These are phyloP conservation scores for Trypanosoma platydactyli DNA, from an alignment of 208 protist genomes.

Conservation along the genomic window DNA sequence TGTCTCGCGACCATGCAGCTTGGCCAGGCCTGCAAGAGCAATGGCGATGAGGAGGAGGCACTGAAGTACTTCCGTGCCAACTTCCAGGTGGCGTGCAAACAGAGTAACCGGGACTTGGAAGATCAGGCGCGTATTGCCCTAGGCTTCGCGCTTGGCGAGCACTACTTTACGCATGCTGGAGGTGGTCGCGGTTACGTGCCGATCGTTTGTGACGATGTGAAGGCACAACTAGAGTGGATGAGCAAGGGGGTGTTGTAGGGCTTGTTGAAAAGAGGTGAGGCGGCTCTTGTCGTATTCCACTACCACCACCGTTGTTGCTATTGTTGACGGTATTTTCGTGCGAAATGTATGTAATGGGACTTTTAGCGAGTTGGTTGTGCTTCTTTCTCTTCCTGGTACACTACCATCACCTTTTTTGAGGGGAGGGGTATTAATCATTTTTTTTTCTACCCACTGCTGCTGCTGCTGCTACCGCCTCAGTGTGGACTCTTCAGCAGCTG, in stretches of 20 bases:
- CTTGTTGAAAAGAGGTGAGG: neutral
- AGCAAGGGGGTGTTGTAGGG: constrained; percentile 71
- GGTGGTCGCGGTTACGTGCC: constrained; percentile 72
- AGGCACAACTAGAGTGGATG: constrained; percentile 85
- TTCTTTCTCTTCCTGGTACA: neutral
- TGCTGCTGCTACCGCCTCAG: no score
- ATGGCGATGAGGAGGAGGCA: constrained; percentile 52
- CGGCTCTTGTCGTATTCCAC: neutral
- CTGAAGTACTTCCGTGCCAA: constrained; percentile 74
- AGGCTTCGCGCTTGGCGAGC: constrained; percentile 78
- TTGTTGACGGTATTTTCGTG: neutral
- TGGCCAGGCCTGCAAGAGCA: constrained; percentile 63
- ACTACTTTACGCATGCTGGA: constrained; percentile 74
- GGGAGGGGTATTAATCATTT: no score
- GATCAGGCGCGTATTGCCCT: constrained; percentile 79
- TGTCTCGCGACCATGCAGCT: constrained; percentile 83
- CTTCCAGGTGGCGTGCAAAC: constrained; percentile 63
- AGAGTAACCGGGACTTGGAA: constrained; percentile 63
- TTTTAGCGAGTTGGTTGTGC: neutral
- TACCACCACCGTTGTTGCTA: neutral
- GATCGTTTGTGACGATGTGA: constrained; percentile 78
- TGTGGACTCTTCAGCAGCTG: no score
- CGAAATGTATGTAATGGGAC: constrained; percentile 7
- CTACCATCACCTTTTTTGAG: constrained; percentile 2
- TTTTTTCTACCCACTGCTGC: neutral